Percentiles rank a stretch among this genome's conserved stretches.
Evolutionary conservation across 768 basidiomycete genomes (phyloP).

Genomic region (Leccinum rimulosum): DNA sequence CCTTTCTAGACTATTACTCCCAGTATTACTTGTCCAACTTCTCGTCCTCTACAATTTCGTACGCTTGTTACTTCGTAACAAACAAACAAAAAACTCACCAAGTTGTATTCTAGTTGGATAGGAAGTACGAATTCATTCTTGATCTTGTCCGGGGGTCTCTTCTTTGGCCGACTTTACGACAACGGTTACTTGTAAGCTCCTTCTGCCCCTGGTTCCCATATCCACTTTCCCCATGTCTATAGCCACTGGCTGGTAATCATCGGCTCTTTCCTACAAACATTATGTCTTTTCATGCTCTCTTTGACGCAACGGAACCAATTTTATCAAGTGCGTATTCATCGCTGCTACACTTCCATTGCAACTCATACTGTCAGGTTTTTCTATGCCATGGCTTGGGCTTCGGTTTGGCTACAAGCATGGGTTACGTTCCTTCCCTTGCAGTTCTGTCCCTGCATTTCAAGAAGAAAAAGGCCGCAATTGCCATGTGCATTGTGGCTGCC

Average conservation of each 20-base stretch:
- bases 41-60: constrained; percentile 38
- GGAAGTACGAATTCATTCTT: constrained; percentile 50
- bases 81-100: neutral
- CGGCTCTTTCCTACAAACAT: constrained; percentile 42
- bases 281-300: constrained; percentile 45
- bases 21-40: constrained; percentile 34
- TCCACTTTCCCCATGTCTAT: neutral
- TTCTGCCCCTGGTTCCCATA: neutral
- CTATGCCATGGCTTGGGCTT: constrained; percentile 37
- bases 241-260: constrained; percentile 45
- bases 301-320: constrained; percentile 34
- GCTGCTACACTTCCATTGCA: constrained; percentile 13
- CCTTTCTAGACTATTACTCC: constrained; percentile 37
- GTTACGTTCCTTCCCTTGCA: constrained; percentile 41
- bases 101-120: constrained; percentile 36
- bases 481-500: constrained; percentile 38
- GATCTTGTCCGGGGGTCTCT: constrained; percentile 41
- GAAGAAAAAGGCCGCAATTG: constrained; percentile 36
- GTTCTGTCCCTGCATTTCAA: constrained; percentile 47
- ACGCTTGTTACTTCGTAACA: constrained; percentile 6
- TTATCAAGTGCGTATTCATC: constrained; percentile 34
- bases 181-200: constrained; percentile 46
- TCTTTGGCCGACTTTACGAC: constrained; percentile 51
- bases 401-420: constrained; percentile 43
- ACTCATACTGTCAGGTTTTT: constrained; percentile 36